Evolutionary conservation across 495 filamentous ascomycete species (phyloP), one percentile per base, ranked within the genome.

Genomic region (Jackrogersella multiformis): DNA sequence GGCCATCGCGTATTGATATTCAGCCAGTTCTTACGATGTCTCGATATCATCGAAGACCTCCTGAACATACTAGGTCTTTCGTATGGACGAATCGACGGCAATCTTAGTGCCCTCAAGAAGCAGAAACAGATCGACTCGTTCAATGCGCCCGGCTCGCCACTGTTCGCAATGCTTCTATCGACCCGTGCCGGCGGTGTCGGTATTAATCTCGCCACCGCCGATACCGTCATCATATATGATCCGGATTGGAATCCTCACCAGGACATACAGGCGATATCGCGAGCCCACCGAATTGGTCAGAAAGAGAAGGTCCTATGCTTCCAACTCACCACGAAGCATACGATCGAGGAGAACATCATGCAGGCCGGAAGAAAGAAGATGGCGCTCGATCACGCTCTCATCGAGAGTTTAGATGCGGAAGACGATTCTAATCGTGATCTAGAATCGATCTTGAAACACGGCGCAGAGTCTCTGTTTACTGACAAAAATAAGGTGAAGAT

Each of bases 191-290:
- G 95, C 35, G 95, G 95, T 51, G 94, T 98, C 1, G 95, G 95
- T 13, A 99, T 99, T 80, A 99, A 99, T 71, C 85, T 99, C 45
- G 95, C 96, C 0, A 96, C 92, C 26, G 95, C 95, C 2, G 95
- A 99, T 71, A 99, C 96, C 0, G 95, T 99, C 64, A 97, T 99
- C 55, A 97, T 99, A 48, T 88, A 97, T 67, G 95, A 99, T 72
- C 96, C 95, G 0, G 95, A 99, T 71, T 98, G 97, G 80, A 99
- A 99, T 67, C 95, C 95, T 0, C 95, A 98, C 69, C 95, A 98
- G 74, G 95, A 99, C 72, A 92, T 98, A 64, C 95, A 99, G 76
- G 95, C 95, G 0, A 79, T 98, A 4, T 96, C 93, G 6, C 89
- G 95, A 62, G 96, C 94, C 20, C 95, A 99, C 76, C 88, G 95